Base-by-base conservation (phyloP, 371 early-diverging fungal species). In the Amoeboaphelidium protococcarum region DNA sequence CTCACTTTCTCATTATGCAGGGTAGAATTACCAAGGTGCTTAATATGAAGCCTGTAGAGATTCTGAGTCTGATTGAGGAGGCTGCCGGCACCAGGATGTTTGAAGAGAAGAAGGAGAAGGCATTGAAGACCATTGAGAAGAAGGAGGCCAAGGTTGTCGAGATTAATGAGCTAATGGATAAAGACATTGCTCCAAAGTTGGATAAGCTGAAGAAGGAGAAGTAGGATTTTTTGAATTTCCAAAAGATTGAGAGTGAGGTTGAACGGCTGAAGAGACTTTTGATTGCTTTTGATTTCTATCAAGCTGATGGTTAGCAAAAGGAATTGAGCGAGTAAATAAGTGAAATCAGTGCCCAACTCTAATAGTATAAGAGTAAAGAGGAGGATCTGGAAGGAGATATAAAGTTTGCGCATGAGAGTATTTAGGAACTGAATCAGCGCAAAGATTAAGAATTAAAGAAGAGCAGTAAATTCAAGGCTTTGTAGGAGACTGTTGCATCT, bases 1-100 rank as follows among this genome's bases (percentile, higher is more conserved):
- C 97, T 13, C 91, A 94, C 56, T 96, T 94, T 55, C 59, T 96
- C 51, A 96, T 89, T 55, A 92, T 97, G 91, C 99, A 98, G 64
- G 99, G 99, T 31, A 72, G 78, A 47, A 94, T 97, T 56, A 99
- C 98, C 21, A 90, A 95, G 55, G 88, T 99, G 2, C 70, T 99
- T 21, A 96, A 91, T 58, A 99, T 99, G 99, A 92, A 91, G 57
- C 90, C 95, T 0, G 71, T 73, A 2, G 94, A 97, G 55, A 78
- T 95, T 23, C 61, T 90, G 25, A 76, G 81, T 25, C 88, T 99
- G 90, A 85, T 99, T 22, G 95, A 96, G 58, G 97, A 98, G 59
- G 92, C 96, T 0, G 94, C 98, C 2, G 99, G 99, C 2, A 96
- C 92, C 31, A 72, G 80, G 48, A 86, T 89, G 89, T 99, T 85